These are phyloP conservation scores for Xylariaceae sp. DNA, from an alignment of 2,329 filamentous ascomycete species.

Conservation along the genomic window DNA sequence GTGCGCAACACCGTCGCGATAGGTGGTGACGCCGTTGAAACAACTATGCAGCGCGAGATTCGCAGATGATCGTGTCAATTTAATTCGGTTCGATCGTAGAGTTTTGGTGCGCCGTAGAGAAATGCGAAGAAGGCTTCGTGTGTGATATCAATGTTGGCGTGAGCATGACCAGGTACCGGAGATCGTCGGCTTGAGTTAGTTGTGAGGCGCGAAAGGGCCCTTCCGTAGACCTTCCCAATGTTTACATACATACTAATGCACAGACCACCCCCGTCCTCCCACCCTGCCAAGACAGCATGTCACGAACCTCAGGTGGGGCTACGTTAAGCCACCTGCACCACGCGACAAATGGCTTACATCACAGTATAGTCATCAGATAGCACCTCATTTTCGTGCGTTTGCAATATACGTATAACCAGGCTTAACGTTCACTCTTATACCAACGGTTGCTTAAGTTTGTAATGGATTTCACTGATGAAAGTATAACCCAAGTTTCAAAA, in stretches of 20 bases:
- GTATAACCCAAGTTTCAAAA: no score
- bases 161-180: slow-evolving; percentile 5
- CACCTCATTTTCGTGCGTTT: no score
- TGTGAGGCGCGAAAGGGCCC: slow-evolving; percentile 28
- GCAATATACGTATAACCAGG: no score
- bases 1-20: not conserved
- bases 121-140: not conserved
- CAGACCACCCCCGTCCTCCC: slow-evolving; percentile 11
- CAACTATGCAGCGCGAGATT: slow-evolving; percentile 4
- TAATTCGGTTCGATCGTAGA: not conserved
- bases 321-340: no score
- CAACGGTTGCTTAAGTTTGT: no score
- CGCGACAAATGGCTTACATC: no score
- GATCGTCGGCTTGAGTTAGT: slow-evolving; percentile 9
- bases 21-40: not conserved
- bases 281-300: no score
- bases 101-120: not conserved
- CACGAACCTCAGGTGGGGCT: no score
- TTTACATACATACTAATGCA: slow-evolving; percentile 26
- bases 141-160: slow-evolving; percentile 9
- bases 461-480: no score
- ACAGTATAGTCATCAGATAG: no score
- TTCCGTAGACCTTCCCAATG: slow-evolving; percentile 24
- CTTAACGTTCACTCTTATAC: no score
- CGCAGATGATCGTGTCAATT: slow-evolving; percentile 1